Base-by-base conservation (phyloP, 768 basidiomycete genomes). In the Leccinellum rugosiceps region DNA sequence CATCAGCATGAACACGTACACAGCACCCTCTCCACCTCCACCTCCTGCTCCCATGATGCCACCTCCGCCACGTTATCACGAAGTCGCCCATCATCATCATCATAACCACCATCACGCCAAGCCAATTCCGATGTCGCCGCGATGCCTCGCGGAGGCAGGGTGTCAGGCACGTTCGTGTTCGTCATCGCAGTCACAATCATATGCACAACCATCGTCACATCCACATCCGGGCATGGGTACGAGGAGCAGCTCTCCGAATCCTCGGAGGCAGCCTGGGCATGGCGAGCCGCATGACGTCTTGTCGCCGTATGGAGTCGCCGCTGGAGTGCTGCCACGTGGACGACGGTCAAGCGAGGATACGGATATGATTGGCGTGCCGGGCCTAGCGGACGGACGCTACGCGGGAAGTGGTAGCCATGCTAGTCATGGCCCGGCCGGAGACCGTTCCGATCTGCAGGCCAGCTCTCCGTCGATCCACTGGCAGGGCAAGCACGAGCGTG, bases 131-230 rank as follows among this genome's bases (percentile, higher is more conserved):
- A 43, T 43, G 41, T 44, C 61, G 45, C 59, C 58, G n/a, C 63
- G 41, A 19, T 43, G 61, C 65, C 68, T 65, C 55, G 52, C 59
- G 60, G 67, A 70, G 10, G 58, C 57, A 55, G 68, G 63, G 50
- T 56, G 59, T 60, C 68, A 67, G 64, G 68, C 47, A 69, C 67
- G 50, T 13, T 15, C 56, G 13, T 11, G 41, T 43, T 43, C 41
- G 41, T 43, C 41, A 43, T 43, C 41, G 10, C 41, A 43, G 17
- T 43, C 41, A 19, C 41, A 43, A 10, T 43, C 41, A 43, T 19
- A 43, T 11, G 11, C 41, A 19, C 17, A 38, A 35, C 17, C 34
- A 35, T n/a, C n/a, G n/a, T 35, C 34, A 17, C 34, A 35, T 35
- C 17, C 41, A 19, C 23, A 46, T 17, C 45, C 23, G 25, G 32